Base-by-base conservation (phyloP, 2,329 filamentous ascomycete species). In the Aspergillus ibericus region DNA sequence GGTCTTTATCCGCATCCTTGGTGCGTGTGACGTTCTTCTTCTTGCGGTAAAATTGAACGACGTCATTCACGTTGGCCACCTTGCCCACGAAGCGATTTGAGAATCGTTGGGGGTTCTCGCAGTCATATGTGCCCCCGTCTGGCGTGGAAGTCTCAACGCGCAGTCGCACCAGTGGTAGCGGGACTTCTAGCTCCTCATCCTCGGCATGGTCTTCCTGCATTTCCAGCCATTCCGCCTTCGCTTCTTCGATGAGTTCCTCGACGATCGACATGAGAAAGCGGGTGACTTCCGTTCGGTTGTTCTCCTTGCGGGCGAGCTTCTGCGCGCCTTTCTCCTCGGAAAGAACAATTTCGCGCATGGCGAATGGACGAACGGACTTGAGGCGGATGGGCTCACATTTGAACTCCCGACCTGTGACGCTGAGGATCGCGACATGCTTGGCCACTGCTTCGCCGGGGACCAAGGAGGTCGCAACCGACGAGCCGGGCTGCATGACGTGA, bases 401-500 rank as follows among this genome's bases (percentile, higher is more conserved):
- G 74, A 96, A 96, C 10, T 93, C 85, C 59, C 87, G 90, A 8
- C 93, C 93, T 0, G 88, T 95, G 53, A 99, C 80, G 65, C 83
- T 95, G 51, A 98, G 73, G 18, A 99, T 89, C 1, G 92, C 88
- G 6, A 98, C 91, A 57, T 98, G 90, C 72, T 99, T 99, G 7
- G 91, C 82, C 1, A 92, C 91, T 0, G 95, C 91, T 76, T 99
- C 95, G 27, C 93, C 93, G 0, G 90, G 89, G 8, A 95, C 88
- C 0, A 99, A 80, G 0, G 95, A 98, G 1, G 95, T 99, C 0
- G 93, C 95, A 0, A 99, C 89, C 0, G 95, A 98, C 0, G 95
- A 99, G 0, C 95, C 95, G 0, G 95, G 95, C 69, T 99, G 95
- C 86, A 99, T 97, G 63, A 99, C 93, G 66, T 95, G 87, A 67